Percentiles rank a stretch among this genome's conserved stretches.
These are phyloP conservation scores for bread wheat (Triticum aestivum) DNA, from an alignment of 176 grass and related monocot genomes.

Conservation along the genomic window IWGSC_CS_RefSeq_v2.1 NC_057798.1:727992739-727993238, in stretches of 20 bases:
- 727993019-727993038: neutral
- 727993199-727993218: neutral
- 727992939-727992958: constrained; percentile 47
- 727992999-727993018: neutral
- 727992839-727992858: too few relatives aligned
- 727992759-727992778: too few relatives aligned
- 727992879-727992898: neutral
- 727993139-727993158: constrained; percentile 16
- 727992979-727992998: neutral
- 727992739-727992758: too few relatives aligned
- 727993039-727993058: neutral
- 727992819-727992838: too few relatives aligned
- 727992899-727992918: constrained; percentile 22
- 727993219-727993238: neutral
- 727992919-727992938: constrained; percentile 61
- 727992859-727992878: neutral
- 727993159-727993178: neutral
- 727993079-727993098: neutral
- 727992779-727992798: too few relatives aligned
- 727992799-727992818: too few relatives aligned
- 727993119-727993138: neutral
- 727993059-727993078: neutral
- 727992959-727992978: constrained; percentile 28
- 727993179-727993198: neutral
- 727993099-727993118: neutral